These are phyloP conservation scores for Anethum foeniculum DNA, from an alignment of 140 eudicot genomes.

Conservation along the genomic window DNA sequence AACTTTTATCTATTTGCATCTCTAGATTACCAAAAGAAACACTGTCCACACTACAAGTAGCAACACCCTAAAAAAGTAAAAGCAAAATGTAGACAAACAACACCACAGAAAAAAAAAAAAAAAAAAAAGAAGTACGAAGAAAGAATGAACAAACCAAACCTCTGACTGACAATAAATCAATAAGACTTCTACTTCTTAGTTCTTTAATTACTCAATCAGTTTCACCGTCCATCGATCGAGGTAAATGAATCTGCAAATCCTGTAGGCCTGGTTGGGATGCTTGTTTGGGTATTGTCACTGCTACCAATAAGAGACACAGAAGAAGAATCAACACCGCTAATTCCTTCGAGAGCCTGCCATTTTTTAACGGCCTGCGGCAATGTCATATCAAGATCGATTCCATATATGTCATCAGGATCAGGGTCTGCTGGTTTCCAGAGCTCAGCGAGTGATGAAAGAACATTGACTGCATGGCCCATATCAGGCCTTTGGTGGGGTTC, in stretches of 20 bases:
- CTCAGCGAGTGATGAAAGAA: constrained; percentile 67
- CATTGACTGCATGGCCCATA: constrained; percentile 80
- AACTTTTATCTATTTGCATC: constrained; percentile 3
- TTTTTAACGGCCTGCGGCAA: constrained; percentile 59
- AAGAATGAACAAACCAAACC: constrained; percentile 10
- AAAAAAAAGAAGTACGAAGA: background rate
- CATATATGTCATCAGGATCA: constrained; percentile 45
- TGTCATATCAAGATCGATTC: constrained; percentile 48
- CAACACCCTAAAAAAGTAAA: background rate
- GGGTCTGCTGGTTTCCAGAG: constrained; percentile 72
- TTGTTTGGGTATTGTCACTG: constrained; percentile 66
- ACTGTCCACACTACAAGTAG: background rate
- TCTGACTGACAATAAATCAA: background rate
- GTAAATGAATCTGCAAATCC: constrained; percentile 62
- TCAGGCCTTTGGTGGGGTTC: constrained; percentile 87
- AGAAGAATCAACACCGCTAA: constrained; percentile 41
- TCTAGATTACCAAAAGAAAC: background rate
- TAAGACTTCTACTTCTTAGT: background rate
- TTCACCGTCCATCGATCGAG: constrained; percentile 4
- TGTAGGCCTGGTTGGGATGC: constrained; percentile 62
- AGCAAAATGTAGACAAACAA: background rate
- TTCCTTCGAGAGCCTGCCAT: constrained; percentile 60
- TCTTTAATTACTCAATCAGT: background rate
- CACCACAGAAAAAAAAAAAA: background rate
- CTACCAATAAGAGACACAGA: constrained; percentile 44